A percentile compares a stretch with the other conserved stretches of the same genome.
Conservation (phyloP, 2,329 filamentous ascomycete genomes). For the Apiospora saccharicola region DNA sequence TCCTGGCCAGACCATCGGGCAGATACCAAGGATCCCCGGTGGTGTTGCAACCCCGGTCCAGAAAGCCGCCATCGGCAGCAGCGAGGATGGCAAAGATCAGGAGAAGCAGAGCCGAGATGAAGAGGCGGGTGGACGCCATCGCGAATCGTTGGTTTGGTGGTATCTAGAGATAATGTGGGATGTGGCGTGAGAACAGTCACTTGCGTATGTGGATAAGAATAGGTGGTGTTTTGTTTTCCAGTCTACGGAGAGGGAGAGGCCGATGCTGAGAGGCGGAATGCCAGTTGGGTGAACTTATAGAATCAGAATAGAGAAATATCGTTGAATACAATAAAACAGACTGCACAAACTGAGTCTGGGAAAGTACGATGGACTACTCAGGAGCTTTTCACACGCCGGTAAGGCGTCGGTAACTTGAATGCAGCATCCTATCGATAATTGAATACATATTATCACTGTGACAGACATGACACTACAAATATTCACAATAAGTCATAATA, state of each 20-base stretch:
- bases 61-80: neutral
- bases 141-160: neutral
- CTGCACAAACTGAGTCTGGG: neutral
- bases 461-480: neutral
- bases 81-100: neutral
- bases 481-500: too few relatives aligned
- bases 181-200: neutral
- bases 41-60: neutral
- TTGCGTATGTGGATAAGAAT: too few relatives aligned
- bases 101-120: neutral
- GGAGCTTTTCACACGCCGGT: neutral
- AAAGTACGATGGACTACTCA: neutral
- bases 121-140: neutral
- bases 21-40: neutral
- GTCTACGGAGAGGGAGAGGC: too few relatives aligned
- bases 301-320: too few relatives aligned
- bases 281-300: too few relatives aligned
- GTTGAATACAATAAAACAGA: too few relatives aligned
- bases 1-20: neutral
- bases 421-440: accelerated
- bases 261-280: too few relatives aligned
- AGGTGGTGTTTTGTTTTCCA: too few relatives aligned
- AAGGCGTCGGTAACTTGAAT: neutral
- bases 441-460: neutral
- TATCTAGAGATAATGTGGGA: neutral